These are phyloP conservation scores for Ophiostoma ulmi DNA, from an alignment of 2,329 filamentous ascomycete species.

Conservation along the genomic window DNA sequence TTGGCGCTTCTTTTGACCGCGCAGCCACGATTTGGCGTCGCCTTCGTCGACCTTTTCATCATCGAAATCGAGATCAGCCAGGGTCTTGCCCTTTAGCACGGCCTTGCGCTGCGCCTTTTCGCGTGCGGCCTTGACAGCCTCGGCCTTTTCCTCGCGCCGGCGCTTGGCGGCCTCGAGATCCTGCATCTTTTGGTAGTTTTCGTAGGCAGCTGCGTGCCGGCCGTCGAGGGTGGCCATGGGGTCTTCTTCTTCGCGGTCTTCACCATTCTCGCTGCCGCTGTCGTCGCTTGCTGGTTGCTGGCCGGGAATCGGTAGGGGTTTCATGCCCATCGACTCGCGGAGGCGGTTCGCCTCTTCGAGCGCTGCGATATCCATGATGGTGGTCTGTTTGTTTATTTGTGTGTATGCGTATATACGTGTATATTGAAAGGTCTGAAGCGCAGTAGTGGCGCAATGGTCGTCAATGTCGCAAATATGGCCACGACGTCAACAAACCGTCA, in stretches of 20 bases:
- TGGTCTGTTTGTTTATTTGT: not conserved
- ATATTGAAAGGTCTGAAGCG: not conserved
- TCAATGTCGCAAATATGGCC: not conserved
- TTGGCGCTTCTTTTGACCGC: conserved; percentile 85
- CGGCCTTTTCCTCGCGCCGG: conserved; percentile 73
- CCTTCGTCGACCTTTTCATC: conserved; percentile 50
- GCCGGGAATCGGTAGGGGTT: conserved; percentile 79
- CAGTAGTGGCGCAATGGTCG: not conserved
- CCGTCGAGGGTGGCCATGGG: conserved; percentile 77
- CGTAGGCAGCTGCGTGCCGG: conserved; percentile 64
- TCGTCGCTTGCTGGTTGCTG: conserved; percentile 22
- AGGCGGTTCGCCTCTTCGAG: conserved; percentile 95
- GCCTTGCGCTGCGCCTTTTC: conserved; percentile 73
- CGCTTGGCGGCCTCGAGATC: conserved; percentile 72
- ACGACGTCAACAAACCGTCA: not conserved
- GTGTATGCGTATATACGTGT: not conserved
- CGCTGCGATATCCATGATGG: conserved; percentile 58
- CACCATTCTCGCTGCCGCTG: conserved; percentile 31
- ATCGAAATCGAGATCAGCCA: conserved; percentile 68
- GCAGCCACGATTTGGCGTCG: conserved; percentile 82
- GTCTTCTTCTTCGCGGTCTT: conserved; percentile 58
- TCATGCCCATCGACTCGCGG: conserved; percentile 81
- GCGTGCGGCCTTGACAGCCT: conserved; percentile 78
- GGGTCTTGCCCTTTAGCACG: conserved; percentile 72
- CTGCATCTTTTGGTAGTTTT: conserved; percentile 62